Evolutionary conservation across 306 rosid genomes (phyloP).

Genomic region (Fragaria ananassa): DNA sequence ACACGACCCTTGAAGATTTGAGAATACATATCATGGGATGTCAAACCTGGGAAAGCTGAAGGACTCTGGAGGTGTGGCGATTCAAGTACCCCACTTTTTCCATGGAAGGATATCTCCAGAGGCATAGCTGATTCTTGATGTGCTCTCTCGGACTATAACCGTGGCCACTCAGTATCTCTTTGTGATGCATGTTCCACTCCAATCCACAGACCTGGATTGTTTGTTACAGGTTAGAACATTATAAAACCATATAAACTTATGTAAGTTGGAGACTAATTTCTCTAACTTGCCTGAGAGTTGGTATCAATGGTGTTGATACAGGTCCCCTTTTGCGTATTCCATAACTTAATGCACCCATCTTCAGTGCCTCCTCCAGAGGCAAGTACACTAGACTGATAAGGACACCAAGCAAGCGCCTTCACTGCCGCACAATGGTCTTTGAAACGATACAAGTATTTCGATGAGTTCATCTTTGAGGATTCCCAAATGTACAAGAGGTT

Average conservation of each 20-base stretch:
- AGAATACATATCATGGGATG: not conserved
- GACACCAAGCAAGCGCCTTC: constrained; percentile 87
- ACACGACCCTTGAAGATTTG: not conserved
- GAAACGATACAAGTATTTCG: constrained; percentile 56
- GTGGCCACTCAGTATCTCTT: constrained; percentile 73
- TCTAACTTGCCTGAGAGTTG: constrained; percentile 58
- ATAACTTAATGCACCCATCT: constrained; percentile 64
- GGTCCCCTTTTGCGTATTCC: constrained; percentile 62
- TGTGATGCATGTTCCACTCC: constrained; percentile 78
- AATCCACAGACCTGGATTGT: constrained; percentile 62
- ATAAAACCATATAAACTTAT: not conserved
- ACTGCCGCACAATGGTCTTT: constrained; percentile 66
- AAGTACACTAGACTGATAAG: constrained; percentile 54
- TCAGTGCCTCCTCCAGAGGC: constrained; percentile 84
- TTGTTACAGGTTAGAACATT: not conserved
- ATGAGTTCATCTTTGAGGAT: constrained; percentile 55
- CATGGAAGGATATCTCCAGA: constrained; percentile 83
- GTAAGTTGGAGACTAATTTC: not conserved
- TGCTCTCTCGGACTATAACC: constrained; percentile 45
- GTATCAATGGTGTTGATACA: constrained; percentile 53
- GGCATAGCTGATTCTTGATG: constrained; percentile 47
- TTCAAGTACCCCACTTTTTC: constrained; percentile 49
- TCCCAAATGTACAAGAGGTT: constrained; percentile 74
- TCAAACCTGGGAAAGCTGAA: constrained; percentile 63
- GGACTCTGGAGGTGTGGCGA: constrained; percentile 55